These are phyloP conservation scores for Venturia carpophila DNA, from an alignment of 2,329 filamentous ascomycete species.

Conservation along the genomic window DNA sequence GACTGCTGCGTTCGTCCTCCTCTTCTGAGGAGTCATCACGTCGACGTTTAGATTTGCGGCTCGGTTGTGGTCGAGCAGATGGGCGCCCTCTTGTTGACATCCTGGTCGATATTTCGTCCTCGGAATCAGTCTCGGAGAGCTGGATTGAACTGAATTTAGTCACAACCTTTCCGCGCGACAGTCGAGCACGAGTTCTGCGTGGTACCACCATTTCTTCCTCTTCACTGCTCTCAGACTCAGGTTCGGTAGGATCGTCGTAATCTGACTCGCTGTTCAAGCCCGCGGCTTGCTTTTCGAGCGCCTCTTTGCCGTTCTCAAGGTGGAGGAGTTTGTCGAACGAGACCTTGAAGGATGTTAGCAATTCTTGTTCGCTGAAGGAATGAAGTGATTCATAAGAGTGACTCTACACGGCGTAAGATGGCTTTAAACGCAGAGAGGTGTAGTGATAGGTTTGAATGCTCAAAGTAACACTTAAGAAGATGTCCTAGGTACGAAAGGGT, in stretches of 20 bases:
- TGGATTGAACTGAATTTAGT: constrained; percentile 12
- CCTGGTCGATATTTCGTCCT: not conserved
- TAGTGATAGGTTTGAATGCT: not conserved
- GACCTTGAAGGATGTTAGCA: constrained; percentile 31
- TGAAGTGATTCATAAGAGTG: not conserved
- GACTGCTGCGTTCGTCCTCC: not conserved
- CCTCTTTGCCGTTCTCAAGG: constrained; percentile 40
- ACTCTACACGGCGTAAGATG: not conserved
- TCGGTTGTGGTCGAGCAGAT: not conserved
- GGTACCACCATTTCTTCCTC: not conserved
- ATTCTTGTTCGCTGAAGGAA: not conserved
- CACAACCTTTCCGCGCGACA: not conserved
- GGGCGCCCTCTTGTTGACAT: not conserved
- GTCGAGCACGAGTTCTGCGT: not conserved
- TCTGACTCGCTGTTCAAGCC: constrained; percentile 12
- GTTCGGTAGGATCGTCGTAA: not conserved
- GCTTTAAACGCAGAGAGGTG: not conserved
- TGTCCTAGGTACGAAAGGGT: not conserved
- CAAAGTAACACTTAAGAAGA: not conserved
- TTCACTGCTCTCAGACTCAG: constrained; percentile 11
- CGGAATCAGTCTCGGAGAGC: constrained; percentile 3
- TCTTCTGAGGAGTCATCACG: constrained; percentile 2
- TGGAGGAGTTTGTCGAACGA: constrained; percentile 38
- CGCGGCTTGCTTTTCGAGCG: constrained; percentile 36
- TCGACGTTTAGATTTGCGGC: constrained; percentile 3